A percentile compares a stretch with the other conserved stretches of the same genome.
These are phyloP conservation scores for Backusella psychrophila DNA, from an alignment of 192 early-diverging fungal species.

Conservation along the genomic window DNA sequence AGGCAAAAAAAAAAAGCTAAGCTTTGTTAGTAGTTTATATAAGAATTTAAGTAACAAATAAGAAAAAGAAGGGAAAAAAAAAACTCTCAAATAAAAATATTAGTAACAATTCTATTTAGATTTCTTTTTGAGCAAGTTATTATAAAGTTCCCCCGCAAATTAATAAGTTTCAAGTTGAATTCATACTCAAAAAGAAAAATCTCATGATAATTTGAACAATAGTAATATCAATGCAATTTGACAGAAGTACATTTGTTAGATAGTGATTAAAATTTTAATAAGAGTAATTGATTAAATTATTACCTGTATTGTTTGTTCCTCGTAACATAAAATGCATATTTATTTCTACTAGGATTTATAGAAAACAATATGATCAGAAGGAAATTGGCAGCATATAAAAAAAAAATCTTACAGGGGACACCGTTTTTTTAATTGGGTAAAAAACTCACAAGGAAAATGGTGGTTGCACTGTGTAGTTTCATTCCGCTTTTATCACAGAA, in stretches of 20 bases:
- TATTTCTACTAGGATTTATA: neutral
- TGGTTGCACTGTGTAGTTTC: neutral
- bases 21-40: neutral
- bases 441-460: neutral
- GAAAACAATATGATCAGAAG: neutral
- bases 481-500: neutral
- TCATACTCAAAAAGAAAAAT: neutral
- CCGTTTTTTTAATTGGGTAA: neutral
- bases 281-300: neutral
- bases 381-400: neutral
- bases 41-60: neutral
- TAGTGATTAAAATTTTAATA: neutral
- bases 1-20: neutral
- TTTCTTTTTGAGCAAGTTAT: neutral
- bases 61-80: neutral
- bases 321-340: neutral
- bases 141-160: slow-evolving; percentile 2
- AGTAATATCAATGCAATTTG: neutral
- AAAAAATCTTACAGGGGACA: neutral
- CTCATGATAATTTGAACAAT: neutral
- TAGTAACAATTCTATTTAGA: slow-evolving; percentile 1
- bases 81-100: neutral
- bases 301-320: neutral
- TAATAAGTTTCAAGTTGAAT: neutral
- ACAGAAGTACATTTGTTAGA: neutral